Evolutionary conservation across 441 rosid genomes (phyloP), one percentile per base, ranked within the genome.

Genomic region (Syzygium syzygioides): DNA sequence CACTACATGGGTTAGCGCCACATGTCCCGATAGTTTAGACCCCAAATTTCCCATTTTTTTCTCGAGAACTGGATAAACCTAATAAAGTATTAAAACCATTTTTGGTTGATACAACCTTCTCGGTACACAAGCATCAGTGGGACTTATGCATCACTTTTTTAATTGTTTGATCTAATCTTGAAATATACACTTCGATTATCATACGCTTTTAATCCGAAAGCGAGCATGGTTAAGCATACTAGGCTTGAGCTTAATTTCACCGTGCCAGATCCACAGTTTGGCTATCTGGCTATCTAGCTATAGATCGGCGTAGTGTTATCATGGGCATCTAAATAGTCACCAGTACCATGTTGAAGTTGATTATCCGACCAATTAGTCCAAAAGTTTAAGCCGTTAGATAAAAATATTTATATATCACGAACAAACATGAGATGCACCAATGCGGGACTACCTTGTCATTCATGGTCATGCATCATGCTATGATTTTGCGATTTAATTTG

Each of bases 281-380:
- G 59, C 56, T 55, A 55, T 18, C 7, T 9, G 59, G 59, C 56
- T 55, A 55, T 18, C 7, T 2, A 55, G 56, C 23, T 55, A 18
- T 20, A 9, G 26, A 56, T 56, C 28, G 12, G 26, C 13, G 12
- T 23, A 10, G 2, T 25, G 26, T 56, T 56, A 23, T 56, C 4
- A 56, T 7, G 12, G 26, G 28, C 26, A 66, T 37, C 9, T 3
- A 66, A 66, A 18, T 18, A 66, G 32, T 66, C 1, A 19, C 0
- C 7, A 0, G 14, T 3, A 18, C 26, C 4, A 4, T 32, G 34
- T 66, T 66, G 13, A 66, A 32, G 25, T 66, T 0, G 2, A 66
- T 45, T 32, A 32, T 32, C 8, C 6, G 9, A 0, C 18, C 7
- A 18, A 0, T 66, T 66, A 3, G 1, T 32, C 9, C 19, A 18